Evolutionary conservation across 352 stramenopile genomes (phyloP), one percentile per base, ranked within the genome.

Genomic region (Globisporangium apiculatum): DNA sequence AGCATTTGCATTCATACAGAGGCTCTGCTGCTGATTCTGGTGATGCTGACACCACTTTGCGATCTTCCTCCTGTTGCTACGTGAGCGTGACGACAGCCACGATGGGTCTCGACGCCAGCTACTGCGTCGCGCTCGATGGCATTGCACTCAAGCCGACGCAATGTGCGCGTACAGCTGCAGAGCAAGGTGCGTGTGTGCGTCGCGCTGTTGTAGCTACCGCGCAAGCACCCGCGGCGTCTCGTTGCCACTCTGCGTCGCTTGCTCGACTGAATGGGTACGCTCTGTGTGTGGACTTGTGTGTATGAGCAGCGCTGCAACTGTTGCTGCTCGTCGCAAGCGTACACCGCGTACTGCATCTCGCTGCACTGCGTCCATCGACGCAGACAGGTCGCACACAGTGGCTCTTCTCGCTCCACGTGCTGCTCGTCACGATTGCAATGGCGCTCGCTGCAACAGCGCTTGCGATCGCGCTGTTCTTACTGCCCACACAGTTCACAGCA

Each of bases 241-340:
- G 52, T n/a, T 40, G 53, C 14, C 15, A 2, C 5, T 14, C 12
- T 5, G 10, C 51, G 15, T 36, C 15, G 48, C n/a, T 3, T 53
- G n/a, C 36, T 40, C 40, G 31, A 11, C 12, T 42, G 4, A 36
- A 31, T 31, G 18, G 41, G 18, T 3, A 6, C 14, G 18, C 40
- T 6, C 24, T 31, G 24, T 46, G 35, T 18, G 0, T 17, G 15
- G 14, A 38, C 8, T 47, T 15, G 45, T 14, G 24, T 37, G 14
- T 8, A 7, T 31, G 38, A 48, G 24, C 55, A 88, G 68, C 51
- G 50, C 62, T 71, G 53, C 61, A 78, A 46, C 15, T 78, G 11
- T 15, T 71, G 2, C 68, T 88, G 36, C 48, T 78, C 3, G 45
- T 67, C 5, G 31, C 77, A 11, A 75, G 71, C 35, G 75, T 84